These are phyloP conservation scores for Fusarium metavorans DNA, from an alignment of 2,329 filamentous ascomycete species.

Conservation along the genomic window DNA sequence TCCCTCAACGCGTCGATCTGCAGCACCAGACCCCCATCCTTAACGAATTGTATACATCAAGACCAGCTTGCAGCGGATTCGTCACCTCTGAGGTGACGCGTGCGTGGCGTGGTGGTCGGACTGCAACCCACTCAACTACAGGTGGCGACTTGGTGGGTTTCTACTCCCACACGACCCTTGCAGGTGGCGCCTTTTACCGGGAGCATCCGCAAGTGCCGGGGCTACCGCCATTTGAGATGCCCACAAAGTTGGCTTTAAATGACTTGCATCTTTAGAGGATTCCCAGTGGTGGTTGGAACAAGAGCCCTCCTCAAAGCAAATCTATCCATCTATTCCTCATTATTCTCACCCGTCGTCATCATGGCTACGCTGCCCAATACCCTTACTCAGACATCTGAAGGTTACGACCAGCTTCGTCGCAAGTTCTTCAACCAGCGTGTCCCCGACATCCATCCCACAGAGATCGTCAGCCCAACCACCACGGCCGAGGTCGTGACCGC, in stretches of 20 bases:
- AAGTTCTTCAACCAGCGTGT: slow-evolving; percentile 3
- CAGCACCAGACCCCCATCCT: neutral
- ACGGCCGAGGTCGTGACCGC: slow-evolving; percentile 10
- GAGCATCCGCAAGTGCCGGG: neutral
- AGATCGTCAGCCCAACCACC: slow-evolving; percentile 11
- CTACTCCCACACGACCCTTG: neutral
- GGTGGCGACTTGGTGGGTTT: slow-evolving; percentile 10
- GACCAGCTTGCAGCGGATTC: neutral
- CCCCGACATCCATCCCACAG: slow-evolving; percentile 5
- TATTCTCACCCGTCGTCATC: neutral
- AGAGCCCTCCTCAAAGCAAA: neutral
- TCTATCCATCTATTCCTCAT: neutral
- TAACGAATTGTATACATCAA: neutral
- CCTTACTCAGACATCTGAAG: neutral
- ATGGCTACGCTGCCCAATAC: slow-evolving; percentile 1
- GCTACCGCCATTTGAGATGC: neutral
- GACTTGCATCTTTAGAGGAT: neutral
- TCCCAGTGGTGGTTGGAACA: neutral
- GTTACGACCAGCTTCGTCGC: slow-evolving; percentile 5
- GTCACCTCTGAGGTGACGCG: neutral
- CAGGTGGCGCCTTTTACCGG: neutral
- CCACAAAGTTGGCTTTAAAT: slow-evolving; percentile 1
- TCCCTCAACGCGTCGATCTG: neutral
- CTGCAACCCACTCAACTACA: neutral
- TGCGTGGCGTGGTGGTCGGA: neutral